Evolutionary conservation across 2,329 filamentous ascomycete species (phyloP).

Genomic region (Dactylellina leptospora): DNA sequence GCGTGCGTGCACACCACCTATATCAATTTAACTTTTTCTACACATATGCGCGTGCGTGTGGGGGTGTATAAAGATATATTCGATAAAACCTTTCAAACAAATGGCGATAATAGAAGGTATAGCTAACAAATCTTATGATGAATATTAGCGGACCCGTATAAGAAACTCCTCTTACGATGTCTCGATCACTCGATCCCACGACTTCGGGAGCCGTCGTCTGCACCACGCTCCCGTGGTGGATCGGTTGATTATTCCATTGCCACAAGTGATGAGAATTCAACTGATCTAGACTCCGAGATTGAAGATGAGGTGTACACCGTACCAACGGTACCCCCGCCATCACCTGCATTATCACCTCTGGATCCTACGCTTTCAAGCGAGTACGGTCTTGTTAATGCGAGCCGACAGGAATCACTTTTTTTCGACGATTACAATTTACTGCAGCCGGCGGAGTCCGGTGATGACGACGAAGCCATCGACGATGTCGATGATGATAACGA

Average conservation of each 20-base stretch:
- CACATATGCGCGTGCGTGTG: neutral
- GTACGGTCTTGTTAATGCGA: slow-evolving; percentile 4
- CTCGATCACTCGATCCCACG: slow-evolving; percentile 48
- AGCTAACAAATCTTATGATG: neutral
- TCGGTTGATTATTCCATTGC: slow-evolving; percentile 40
- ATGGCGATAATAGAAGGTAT: neutral
- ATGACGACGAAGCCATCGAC: slow-evolving; percentile 6
- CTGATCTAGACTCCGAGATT: slow-evolving; percentile 24
- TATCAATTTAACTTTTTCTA: slow-evolving; percentile 11
- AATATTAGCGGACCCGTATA: slow-evolving; percentile 49
- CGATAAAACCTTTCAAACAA: neutral
- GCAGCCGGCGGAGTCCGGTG: slow-evolving; percentile 23
- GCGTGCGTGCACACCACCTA: slow-evolving; percentile 11
- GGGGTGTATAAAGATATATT: neutral
- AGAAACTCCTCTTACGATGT: slow-evolving; percentile 48
- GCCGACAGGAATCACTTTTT: slow-evolving; percentile 10
- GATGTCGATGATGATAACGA: slow-evolving; percentile 15
- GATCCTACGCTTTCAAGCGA: slow-evolving; percentile 9
- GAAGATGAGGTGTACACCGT: slow-evolving; percentile 27
- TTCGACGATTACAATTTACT: slow-evolving; percentile 31
- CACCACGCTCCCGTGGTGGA: slow-evolving; percentile 34
- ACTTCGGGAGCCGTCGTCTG: slow-evolving; percentile 21
- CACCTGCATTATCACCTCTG: slow-evolving; percentile 32
- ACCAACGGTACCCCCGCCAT: slow-evolving; percentile 50
- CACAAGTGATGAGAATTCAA: neutral